Conservation (phyloP, 169 alveolate species). For the Cryptosporidium meleagridis region DNA sequence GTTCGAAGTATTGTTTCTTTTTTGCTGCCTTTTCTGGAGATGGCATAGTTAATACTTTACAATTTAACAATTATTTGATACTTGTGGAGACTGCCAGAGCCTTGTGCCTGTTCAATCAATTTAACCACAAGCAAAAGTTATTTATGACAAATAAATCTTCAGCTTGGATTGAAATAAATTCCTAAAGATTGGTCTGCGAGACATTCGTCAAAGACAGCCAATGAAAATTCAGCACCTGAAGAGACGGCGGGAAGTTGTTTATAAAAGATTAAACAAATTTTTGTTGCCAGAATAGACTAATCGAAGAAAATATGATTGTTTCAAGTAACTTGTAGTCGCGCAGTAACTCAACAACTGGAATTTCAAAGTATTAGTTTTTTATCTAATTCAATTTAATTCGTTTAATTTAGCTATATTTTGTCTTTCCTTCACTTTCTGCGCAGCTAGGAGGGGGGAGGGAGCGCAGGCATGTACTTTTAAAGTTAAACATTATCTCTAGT, state of each 20-base stretch:
- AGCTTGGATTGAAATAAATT: constrained; percentile 2
- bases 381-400: too few relatives aligned
- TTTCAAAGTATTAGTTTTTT: neutral
- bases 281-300: neutral
- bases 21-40: constrained; percentile 85
- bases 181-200: constrained; percentile 26
- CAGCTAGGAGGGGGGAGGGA: neutral
- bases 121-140: constrained; percentile 71
- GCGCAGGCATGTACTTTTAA: neutral
- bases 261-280: neutral
- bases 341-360: neutral
- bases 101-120: constrained; percentile 73
- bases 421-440: neutral
- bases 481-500: neutral
- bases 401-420: neutral
- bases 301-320: neutral
- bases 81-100: constrained; percentile 77
- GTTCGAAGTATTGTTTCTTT: constrained; percentile 89
- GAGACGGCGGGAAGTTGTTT: constrained; percentile 67
- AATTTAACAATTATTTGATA: constrained; percentile 1
- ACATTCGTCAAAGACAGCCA: constrained; percentile 44
- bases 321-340: neutral
- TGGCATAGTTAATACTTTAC: constrained; percentile 82
- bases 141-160: neutral
- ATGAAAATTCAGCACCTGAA: neutral